Base-by-base conservation (phyloP, 331 rosid genomes). In the Arachis monticola region DNA sequence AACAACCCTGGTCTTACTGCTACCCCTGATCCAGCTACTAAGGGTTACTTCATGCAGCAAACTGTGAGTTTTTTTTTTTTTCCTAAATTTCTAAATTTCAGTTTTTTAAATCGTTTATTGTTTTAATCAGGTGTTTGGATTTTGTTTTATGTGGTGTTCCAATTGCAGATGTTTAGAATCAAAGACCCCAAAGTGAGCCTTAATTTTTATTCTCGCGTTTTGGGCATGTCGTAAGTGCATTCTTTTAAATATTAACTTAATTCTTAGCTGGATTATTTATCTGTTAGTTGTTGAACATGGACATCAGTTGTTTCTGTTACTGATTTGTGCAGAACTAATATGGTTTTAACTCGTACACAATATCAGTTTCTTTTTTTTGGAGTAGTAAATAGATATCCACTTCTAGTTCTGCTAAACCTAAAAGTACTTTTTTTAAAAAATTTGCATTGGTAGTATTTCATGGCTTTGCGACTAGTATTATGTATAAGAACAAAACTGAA, bases 131-230 rank as follows among this genome's bases (percentile, higher is more conserved):
- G 8, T 53, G 8, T 53, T 53, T 13, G 59, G 11, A 10, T 10
- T 64, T 40, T 14, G 2, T 27, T 45, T 45, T 1, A 30, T 17
- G 9, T 57, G 27, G 27, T 12, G 6, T 60, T 81, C 79, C 40
- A 35, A 44, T 79, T 81, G 89, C 88, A 94, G 99, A 92, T 92
- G 99, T 88, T 79, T 77, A 86, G 99, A 73, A 86, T 95, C 63
- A 95, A 92, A 83, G 97, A 95, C 82, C 99, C 99, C n/a, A 88
- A 92, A 92, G 84, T 72, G 76, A 95, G 97, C 88, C 97, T 90
- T 60, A 93, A 95, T 60, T 95, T 95, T 73, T 95, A 95, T 73
- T 90, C 97, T 48, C 93, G 97, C 64, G 87, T 95, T 14, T 77
- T 95, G 83, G 99, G 97, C 81, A 95, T 95, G 97, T 87, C 97